Conservation (phyloP, 2,329 filamentous ascomycete species). For the Penicillium polonicum region DNA sequence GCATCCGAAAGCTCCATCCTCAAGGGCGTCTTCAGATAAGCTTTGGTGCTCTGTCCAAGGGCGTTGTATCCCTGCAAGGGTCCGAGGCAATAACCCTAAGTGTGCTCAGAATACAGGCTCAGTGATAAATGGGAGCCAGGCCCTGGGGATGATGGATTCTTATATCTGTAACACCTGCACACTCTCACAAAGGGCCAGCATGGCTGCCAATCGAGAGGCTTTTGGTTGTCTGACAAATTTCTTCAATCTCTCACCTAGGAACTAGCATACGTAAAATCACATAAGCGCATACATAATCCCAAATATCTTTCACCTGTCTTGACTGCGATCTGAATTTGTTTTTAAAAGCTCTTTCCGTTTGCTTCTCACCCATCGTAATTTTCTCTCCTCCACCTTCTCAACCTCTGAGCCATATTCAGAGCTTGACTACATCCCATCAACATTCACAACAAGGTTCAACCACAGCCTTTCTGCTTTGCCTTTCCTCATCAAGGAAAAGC, state of each 20-base stretch:
- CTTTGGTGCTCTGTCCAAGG: background rate
- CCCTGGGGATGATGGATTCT: background rate
- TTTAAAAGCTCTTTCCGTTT: background rate
- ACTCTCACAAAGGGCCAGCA: background rate
- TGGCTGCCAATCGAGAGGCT: background rate
- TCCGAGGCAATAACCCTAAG: too few relatives aligned
- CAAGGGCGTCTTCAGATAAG: background rate
- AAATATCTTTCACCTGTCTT: background rate
- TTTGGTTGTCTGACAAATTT: background rate
- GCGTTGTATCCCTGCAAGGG: background rate
- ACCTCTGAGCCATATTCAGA: background rate
- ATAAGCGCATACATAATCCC: background rate
- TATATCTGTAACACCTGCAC: background rate
- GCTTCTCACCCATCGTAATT: background rate
- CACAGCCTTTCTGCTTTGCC: background rate
- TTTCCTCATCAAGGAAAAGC: background rate
- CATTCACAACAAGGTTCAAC: background rate
- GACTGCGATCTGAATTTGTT: background rate
- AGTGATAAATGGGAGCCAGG: too few relatives aligned
- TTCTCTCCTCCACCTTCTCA: background rate
- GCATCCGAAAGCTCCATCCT: background rate
- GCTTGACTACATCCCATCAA: background rate
- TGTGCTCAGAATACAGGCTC: background rate
- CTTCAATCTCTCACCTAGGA: too few relatives aligned
- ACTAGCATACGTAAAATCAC: background rate